Conservation (phyloP, 208 protist genomes). For the Trichomonas tenax region DNA sequence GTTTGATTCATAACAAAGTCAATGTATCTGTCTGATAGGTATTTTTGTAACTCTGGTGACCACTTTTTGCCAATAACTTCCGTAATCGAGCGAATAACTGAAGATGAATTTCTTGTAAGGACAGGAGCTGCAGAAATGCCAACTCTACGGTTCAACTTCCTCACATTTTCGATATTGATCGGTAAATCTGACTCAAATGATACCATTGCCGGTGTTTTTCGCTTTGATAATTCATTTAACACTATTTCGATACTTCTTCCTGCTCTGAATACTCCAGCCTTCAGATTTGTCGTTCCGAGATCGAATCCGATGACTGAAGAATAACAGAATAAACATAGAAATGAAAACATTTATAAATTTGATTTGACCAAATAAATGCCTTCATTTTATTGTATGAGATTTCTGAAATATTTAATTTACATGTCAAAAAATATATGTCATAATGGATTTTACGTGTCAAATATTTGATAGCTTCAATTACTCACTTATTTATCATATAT, state of each 20-base stretch:
- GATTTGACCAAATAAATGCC: too few species aligned
- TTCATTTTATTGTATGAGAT: too few species aligned
- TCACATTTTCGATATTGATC: neutral
- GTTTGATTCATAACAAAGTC: neutral
- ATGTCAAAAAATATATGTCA: too few species aligned
- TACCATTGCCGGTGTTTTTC: neutral
- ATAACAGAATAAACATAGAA: neutral
- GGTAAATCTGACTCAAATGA: neutral
- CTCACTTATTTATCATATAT: too few species aligned
- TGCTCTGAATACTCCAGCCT: neutral
- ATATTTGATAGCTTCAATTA: too few species aligned
- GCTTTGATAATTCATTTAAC: conserved; percentile 7
- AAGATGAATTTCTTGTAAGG: neutral
- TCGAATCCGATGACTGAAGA: conserved; percentile 5
- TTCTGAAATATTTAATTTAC: too few species aligned
- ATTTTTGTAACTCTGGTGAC: neutral
- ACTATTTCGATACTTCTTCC: conserved; percentile 10
- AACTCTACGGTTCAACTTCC: neutral
- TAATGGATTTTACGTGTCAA: too few species aligned
- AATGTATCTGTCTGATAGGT: neutral
- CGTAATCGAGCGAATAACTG: neutral
- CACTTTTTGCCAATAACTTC: neutral
- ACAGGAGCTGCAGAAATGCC: neutral
- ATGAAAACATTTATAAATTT: neutral
- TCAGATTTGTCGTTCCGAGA: neutral